Evolutionary conservation across 1,284 basidiomycete species (phyloP).

Genomic region (Dichomitus squalens): DNA sequence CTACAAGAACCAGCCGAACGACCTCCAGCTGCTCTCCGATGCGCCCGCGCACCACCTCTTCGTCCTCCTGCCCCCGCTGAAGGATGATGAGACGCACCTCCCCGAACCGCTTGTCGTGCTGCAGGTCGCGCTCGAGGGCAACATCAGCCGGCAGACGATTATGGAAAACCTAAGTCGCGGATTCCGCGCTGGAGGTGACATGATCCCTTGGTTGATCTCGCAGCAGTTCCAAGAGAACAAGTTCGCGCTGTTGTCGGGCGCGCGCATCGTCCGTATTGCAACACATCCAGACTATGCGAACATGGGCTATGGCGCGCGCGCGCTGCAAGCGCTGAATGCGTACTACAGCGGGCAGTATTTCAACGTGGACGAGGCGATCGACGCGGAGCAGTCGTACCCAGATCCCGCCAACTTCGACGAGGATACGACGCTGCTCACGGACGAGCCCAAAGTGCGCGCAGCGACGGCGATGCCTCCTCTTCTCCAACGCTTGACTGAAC

Average conservation of each 20-base stretch:
- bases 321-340: conserved; percentile 83
- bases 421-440: conserved; percentile 65
- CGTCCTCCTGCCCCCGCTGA: conserved; percentile 90
- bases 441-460: conserved; percentile 77
- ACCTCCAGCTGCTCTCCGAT: conserved; percentile 94
- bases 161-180: conserved; percentile 86
- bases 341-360: conserved; percentile 95
- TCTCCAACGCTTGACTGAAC: conserved; percentile 88
- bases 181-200: conserved; percentile 87
- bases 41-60: conserved; percentile 98
- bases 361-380: conserved; percentile 77
- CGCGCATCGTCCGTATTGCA: conserved; percentile 91
- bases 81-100: conserved; percentile 82
- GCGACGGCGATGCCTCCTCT: conserved; percentile 89
- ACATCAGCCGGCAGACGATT: conserved; percentile 86
- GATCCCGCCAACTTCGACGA: conserved; percentile 61
- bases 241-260: conserved; percentile 92
- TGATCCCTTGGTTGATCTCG: conserved; percentile 97
- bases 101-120: conserved; percentile 95
- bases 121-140: conserved; percentile 95
- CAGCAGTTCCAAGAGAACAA: conserved; percentile 97
- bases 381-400: conserved; percentile 61
- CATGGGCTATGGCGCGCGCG: conserved; percentile 98
- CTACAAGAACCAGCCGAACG: conserved; percentile 99
- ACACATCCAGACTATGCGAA: conserved; percentile 96